Evolutionary conservation across 768 basidiomycete species (phyloP).

Genomic region (Pleurotus giganteus): DNA sequence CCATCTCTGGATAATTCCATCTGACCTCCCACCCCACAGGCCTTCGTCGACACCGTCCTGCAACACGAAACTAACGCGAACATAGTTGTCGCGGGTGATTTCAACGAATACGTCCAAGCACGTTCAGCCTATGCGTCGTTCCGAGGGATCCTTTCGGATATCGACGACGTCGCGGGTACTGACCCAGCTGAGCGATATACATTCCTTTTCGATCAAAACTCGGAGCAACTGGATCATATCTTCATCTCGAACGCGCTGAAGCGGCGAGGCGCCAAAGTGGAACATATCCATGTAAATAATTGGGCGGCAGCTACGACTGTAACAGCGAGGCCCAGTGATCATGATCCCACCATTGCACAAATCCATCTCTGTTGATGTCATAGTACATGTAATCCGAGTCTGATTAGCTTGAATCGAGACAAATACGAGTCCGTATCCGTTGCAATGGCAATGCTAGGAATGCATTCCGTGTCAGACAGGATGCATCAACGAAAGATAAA

Average conservation of each 20-base stretch:
- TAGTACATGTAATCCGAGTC: neutral
- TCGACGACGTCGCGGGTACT: conserved; percentile 49
- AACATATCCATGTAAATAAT: conserved; percentile 63
- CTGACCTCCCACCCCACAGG: conserved; percentile 25
- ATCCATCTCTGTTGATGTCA: conserved; percentile 42
- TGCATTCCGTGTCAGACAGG: neutral
- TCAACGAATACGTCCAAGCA: conserved; percentile 58
- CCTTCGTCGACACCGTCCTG: conserved; percentile 47
- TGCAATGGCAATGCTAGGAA: conserved; percentile 1
- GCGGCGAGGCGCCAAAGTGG: conserved; percentile 39
- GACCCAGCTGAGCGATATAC: conserved; percentile 54
- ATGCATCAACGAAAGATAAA: neutral
- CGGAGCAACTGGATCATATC: conserved; percentile 58
- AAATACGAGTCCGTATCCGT: no score
- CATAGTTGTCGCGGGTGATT: conserved; percentile 57
- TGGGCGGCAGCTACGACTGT: conserved; percentile 40
- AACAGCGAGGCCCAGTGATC: conserved; percentile 47
- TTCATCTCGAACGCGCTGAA: conserved; percentile 48
- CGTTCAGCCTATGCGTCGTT: conserved; percentile 50
- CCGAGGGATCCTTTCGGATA: conserved; percentile 38
- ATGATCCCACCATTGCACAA: conserved; percentile 57
- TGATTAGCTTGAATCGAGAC: no score
- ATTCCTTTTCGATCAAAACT: conserved; percentile 60
- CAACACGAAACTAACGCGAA: conserved; percentile 40
- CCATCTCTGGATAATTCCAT: neutral